Base-by-base conservation (phyloP, 257 asterid genomes). In the Pogostemon cablin region DNA sequence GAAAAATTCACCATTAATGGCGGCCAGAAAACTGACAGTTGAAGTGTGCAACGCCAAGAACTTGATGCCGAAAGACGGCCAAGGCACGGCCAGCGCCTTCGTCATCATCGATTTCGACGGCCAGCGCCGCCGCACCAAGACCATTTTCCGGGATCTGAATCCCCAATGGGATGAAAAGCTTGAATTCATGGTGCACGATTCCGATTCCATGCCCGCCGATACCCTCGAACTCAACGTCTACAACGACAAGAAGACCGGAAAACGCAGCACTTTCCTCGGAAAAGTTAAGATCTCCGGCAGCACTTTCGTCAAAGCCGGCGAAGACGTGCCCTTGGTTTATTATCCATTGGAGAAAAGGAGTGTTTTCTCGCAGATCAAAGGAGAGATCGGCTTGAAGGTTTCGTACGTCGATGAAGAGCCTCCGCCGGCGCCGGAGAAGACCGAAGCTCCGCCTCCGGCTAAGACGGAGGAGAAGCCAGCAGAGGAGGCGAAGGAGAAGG, bases 41-140 rank as follows among this genome's bases (percentile, higher is more conserved):
- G 83, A 89, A 66, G 81, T 91, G 4, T 85, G 90, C 76, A 87
- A 81, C 58, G 98, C 98, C 11, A 87, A 83, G 74, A 92, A 92
- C 67, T 67, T 92, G 66, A 92, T 92, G 98, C 98, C 98, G 0
- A 92, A 92, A 61, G 98, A 92, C 69, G 98, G 98, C 35, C 93
- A 89, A 63, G 98, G 96, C 47, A 89, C 96, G 55, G 91, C 97
- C 10, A 91, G 97, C 80, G 93, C 97, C 61, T 88, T 84, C 62
- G 96, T 76, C 72, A 83, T 87, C 47, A 88, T 86, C 3, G 96
- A 89, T 73, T 92, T 75, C 72, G 98, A 92, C 68, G 93, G 95
- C 76, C 98, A 92, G 66, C 89, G 98, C 3, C 96, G 96, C 17
- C 89, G 98, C 2, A 89, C 98, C 4, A 83, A 84, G 80, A 89